Evolutionary conservation across 2,329 filamentous ascomycete species (phyloP), one percentile per base, ranked within the genome.

Genomic region (Xylariaceae sp.): DNA sequence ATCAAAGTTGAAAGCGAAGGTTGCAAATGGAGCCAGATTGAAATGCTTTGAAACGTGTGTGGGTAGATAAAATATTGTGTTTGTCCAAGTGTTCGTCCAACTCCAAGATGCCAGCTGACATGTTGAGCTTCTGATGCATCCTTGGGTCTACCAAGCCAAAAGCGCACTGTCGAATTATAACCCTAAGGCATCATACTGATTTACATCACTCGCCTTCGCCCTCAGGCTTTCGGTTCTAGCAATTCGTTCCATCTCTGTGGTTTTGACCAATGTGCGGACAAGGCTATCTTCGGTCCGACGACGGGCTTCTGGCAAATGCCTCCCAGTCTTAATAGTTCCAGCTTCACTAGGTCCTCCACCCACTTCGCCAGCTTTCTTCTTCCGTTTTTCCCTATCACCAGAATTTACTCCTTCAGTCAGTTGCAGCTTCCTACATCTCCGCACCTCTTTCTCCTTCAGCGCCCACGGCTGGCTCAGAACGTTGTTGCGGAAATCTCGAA

Each of bases 401-500:
- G 58, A 46, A 13, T 62, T 61, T 23, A 62, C 54, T 4, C 45
- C 51, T 20, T 68, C 63, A 3, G 67, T 65, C 53, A 77, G 75
- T 7, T 77, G 77, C 53, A 79, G 74, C 57, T 71, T 76, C 55
- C 75, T 76, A 59, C 81, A 84, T 52, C 69, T 72, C 43, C 77
- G 76, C 39, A 85, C 72, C 47, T 80, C 75, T 52, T 72, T 75
- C 18, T 69, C 67, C 24, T 72, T 75, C 24, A 87, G 61, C n/a
- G 77, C 65, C 85, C 85, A 88, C 0, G 82, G 78, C 50, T 67
- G 70, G 3, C 69, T 67, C 11, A 88, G 72, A 5, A 84, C 72
- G 3, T 81, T 75, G 27, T 63, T 64, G 29, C 75, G 75, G 63
- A 87, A 85, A 24, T 67, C 68, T 15, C 67, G 59, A 37, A 78